Conservation (phyloP, 148 eudicot species). For the Bassia scoparia region DNA sequence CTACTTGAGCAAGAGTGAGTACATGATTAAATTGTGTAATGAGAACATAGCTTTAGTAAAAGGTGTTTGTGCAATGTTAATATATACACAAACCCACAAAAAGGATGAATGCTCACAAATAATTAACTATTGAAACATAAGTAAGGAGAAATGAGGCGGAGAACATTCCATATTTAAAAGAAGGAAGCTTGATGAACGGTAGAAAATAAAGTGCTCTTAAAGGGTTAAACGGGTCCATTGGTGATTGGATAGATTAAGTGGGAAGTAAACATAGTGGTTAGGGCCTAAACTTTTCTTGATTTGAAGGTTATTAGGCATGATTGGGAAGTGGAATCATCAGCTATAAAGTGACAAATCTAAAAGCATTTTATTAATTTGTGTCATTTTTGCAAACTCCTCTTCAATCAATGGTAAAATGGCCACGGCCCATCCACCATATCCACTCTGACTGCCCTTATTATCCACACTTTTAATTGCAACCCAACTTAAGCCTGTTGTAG, state of each 20-base stretch:
- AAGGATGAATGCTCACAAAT: slow-evolving; percentile 1
- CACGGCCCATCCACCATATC: slow-evolving; percentile 19
- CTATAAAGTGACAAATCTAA: slow-evolving; percentile 25
- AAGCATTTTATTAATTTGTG: slow-evolving; percentile 25
- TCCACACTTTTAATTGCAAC: not conserved
- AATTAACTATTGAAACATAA: not conserved
- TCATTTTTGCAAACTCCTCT: slow-evolving; percentile 16
- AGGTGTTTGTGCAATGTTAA: too few species aligned
- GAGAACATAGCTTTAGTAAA: not conserved
- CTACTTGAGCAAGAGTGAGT: not conserved
- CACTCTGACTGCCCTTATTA: not conserved
- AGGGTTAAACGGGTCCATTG: slow-evolving; percentile 2
- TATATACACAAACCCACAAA: slow-evolving; percentile 3
- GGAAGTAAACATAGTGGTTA: slow-evolving; percentile 9
- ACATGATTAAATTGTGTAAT: too few species aligned
- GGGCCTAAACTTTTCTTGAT: slow-evolving; percentile 23
- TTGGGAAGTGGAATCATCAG: slow-evolving; percentile 26
- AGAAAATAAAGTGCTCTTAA: slow-evolving; percentile 16
- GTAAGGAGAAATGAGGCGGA: not conserved
- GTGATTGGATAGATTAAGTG: not conserved
- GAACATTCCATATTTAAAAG: not conserved
- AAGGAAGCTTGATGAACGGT: not conserved
- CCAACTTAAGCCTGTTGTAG: too few species aligned
- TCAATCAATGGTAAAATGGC: slow-evolving; percentile 24
- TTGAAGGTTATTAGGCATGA: slow-evolving; percentile 27